phyloP scores from a whole-genome alignment of 177 flowering plant species.

The Vitis hybrid region DNA sequence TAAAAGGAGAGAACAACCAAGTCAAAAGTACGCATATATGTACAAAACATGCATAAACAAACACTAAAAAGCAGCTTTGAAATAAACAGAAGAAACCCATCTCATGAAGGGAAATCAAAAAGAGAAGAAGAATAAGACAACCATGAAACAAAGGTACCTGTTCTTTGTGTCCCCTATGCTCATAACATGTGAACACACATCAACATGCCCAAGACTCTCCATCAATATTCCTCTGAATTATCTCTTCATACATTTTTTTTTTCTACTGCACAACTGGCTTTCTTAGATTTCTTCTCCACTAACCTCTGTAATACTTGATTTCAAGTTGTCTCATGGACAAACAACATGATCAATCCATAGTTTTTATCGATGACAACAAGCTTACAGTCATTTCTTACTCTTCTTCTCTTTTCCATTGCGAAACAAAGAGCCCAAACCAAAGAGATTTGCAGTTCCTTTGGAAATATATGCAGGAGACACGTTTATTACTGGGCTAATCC shows the following conservation, averaged over 20 bases:
- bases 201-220: not conserved
- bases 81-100: not conserved
- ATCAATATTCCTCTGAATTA: too few species aligned
- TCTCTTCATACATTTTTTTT: too few species aligned
- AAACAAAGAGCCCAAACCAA: conserved; percentile 44
- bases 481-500: conserved; percentile 42
- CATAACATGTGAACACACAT: conserved; percentile 21
- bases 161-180: conserved; percentile 25
- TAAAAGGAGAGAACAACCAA: not conserved
- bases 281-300: not conserved
- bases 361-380: not conserved
- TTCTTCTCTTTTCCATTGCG: conserved; percentile 32
- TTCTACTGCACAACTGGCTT: too few species aligned
- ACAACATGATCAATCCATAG: not conserved
- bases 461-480: conserved; percentile 41
- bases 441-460: conserved; percentile 34
- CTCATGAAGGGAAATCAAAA: not conserved
- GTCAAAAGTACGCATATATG: not conserved
- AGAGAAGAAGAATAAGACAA: conserved; percentile 7
- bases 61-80: not conserved
- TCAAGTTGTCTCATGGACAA: not conserved
- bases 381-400: conserved; percentile 16
- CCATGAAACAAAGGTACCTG: conserved; percentile 17
- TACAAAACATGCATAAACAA: not conserved
- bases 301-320: too few species aligned